phyloP scores from a whole-genome alignment of 768 basidiomycete species.

The Podaxis sp. region DNA sequence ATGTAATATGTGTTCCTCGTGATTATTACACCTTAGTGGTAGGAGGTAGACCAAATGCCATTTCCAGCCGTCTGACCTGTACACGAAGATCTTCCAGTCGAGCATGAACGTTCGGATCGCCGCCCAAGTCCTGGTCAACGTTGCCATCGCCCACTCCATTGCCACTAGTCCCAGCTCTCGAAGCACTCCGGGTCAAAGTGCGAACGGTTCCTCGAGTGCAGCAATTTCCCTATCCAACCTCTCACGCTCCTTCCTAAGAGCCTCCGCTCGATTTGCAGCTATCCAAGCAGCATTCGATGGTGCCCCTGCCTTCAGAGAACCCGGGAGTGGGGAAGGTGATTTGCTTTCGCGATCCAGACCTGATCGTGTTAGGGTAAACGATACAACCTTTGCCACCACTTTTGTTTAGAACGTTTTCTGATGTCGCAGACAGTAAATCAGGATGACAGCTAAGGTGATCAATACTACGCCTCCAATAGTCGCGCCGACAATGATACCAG shows the following conservation, averaged over 20 bases:
- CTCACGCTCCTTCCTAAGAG: not conserved
- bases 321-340: not conserved
- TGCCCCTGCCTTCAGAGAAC: not conserved
- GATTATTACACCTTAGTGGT: not conserved
- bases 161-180: not conserved
- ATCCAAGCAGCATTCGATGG: not conserved
- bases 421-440: not conserved
- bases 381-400: not conserved
- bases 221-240: conserved; percentile 1
- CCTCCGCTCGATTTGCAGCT: not conserved
- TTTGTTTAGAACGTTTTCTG: not conserved
- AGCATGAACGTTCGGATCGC: not conserved
- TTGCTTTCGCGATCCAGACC: not conserved
- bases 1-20: not conserved
- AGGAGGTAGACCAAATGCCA: not conserved
- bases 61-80: not conserved
- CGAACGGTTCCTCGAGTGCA: not conserved
- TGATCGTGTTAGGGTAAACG: not conserved
- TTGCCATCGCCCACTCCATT: not conserved
- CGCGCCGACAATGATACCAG: not conserved
- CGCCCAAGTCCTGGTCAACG: not conserved
- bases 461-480: not conserved
- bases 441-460: not conserved
- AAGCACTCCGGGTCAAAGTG: not conserved
- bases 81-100: not conserved